These are phyloP conservation scores for Boletus sp. DNA, from an alignment of 768 basidiomycete genomes.

Conservation along the genomic window DNA sequence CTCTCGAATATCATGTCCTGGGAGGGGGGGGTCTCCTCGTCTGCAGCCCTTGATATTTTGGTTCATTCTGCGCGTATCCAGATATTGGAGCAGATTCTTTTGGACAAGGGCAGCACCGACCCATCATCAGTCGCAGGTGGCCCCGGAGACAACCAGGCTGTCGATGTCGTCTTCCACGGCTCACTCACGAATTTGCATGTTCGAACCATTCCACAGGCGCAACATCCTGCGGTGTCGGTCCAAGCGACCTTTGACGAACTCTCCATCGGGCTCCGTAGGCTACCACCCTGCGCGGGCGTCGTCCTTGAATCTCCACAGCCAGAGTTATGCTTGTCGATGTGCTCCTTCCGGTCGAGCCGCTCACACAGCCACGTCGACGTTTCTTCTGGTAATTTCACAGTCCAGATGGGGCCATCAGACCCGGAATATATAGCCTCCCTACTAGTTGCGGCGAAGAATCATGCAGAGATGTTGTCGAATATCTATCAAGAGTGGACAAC, in stretches of 20 bases:
- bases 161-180: conserved; percentile 18
- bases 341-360: conserved; percentile 17
- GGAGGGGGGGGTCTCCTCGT: conserved; percentile 12
- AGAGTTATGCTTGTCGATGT: conserved; percentile 19
- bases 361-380: conserved; percentile 10
- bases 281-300: background rate
- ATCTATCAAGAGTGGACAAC: conserved; percentile 30
- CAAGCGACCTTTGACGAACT: conserved; percentile 17
- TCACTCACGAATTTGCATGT: conserved; percentile 17
- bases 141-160: conserved; percentile 1
- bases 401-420: conserved; percentile 29
- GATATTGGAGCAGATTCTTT: conserved; percentile 44
- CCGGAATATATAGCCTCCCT: conserved; percentile 27
- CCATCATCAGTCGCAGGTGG: background rate
- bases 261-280: conserved; percentile 8
- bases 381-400: conserved; percentile 19
- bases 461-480: conserved; percentile 8
- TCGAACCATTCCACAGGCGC: conserved; percentile 6
- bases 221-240: background rate
- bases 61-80: conserved; percentile 41
- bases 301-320: conserved; percentile 10
- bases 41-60: conserved; percentile 39
- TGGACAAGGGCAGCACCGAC: conserved; percentile 3
- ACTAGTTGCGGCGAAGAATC: conserved; percentile 11
- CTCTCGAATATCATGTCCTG: conserved; percentile 32